phyloP scores from a whole-genome alignment of 2,329 filamentous ascomycete species.

The Aspergillus ibericus region DNA sequence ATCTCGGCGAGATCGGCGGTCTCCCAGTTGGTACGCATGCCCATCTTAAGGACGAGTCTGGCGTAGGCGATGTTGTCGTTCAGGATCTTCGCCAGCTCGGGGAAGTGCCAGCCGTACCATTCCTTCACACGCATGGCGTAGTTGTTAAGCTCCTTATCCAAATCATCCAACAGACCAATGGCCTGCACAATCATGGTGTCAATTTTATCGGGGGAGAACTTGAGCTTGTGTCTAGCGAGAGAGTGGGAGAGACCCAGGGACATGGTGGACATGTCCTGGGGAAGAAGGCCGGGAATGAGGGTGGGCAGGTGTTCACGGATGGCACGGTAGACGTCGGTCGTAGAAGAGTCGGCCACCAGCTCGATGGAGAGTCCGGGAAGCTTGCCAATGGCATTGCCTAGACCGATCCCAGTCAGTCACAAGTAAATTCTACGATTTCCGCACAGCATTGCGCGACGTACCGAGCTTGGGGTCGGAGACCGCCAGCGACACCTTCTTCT shows the following conservation, averaged over 20 bases:
- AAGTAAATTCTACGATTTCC: not conserved
- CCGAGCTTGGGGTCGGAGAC: constrained; percentile 90
- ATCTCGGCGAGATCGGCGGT: constrained; percentile 81
- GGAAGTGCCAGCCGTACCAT: constrained; percentile 99
- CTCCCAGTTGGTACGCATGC: constrained; percentile 79
- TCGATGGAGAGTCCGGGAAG: constrained; percentile 84
- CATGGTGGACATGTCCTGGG: constrained; percentile 89
- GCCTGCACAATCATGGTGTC: constrained; percentile 99
- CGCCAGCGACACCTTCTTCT: constrained; percentile 94
- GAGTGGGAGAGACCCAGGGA: constrained; percentile 95
- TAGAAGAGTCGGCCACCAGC: constrained; percentile 76
- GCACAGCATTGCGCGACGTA: constrained; percentile 29
- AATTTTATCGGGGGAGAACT: constrained; percentile 98
- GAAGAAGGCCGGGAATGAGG: constrained; percentile 82
- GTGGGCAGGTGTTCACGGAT: constrained; percentile 89
- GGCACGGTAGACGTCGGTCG: constrained; percentile 87
- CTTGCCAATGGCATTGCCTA: constrained; percentile 83
- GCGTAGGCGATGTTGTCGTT: constrained; percentile 97
- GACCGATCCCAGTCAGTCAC: constrained; percentile 17
- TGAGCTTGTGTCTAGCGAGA: constrained; percentile 94
- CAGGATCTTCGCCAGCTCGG: constrained; percentile 93
- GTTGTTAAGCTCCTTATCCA: constrained; percentile 98
- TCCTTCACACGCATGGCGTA: constrained; percentile 99
- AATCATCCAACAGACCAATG: constrained; percentile 86
- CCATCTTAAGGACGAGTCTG: constrained; percentile 82